These are phyloP conservation scores for Lactifluus hygrophoroides DNA, from an alignment of 768 basidiomycete genomes.

Conservation along the genomic window DNA sequence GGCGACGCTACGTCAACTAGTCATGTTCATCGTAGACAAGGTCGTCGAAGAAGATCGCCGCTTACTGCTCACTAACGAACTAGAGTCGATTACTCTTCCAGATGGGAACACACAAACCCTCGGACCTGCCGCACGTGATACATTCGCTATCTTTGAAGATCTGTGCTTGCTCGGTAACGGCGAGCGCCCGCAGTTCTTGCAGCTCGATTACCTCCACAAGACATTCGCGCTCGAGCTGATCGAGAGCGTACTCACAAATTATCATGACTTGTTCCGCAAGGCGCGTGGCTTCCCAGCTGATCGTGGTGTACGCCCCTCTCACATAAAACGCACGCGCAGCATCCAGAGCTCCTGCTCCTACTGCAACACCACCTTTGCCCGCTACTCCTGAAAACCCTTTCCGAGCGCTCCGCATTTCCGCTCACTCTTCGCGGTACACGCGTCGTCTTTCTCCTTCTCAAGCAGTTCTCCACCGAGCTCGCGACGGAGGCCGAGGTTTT, in stretches of 20 bases:
- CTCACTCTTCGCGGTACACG: conserved; percentile 85
- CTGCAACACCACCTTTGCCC: conserved; percentile 87
- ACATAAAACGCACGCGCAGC: conserved; percentile 36
- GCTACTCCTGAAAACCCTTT: conserved; percentile 75
- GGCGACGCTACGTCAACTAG: conserved; percentile 88
- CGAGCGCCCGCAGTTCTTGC: conserved; percentile 52
- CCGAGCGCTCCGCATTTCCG: conserved; percentile 77
- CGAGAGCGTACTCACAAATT: conserved; percentile 91
- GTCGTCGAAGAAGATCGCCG: conserved; percentile 68
- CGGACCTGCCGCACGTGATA: conserved; percentile 72
- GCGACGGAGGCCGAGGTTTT: conserved; percentile 60
- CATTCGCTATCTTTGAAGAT: conserved; percentile 86
- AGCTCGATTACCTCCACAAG: conserved; percentile 74
- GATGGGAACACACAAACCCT: conserved; percentile 57
- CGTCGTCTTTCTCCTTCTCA: conserved; percentile 87
- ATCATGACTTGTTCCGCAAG: conserved; percentile 77
- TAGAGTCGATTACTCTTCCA: conserved; percentile 48
- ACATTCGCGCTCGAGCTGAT: conserved; percentile 97
- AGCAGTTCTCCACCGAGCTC: conserved; percentile 80
- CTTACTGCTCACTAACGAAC: conserved; percentile 27
- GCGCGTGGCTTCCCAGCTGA: conserved; percentile 33
- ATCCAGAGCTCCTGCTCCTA: conserved; percentile 75
- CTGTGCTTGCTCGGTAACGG: conserved; percentile 81
- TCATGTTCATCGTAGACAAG: conserved; percentile 98
- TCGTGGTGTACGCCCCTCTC: neutral